Percentiles rank a stretch among this genome's conserved stretches.
These are phyloP conservation scores for Corrigiola litoralis DNA, from an alignment of 179 eudicot species.

Conservation along the genomic window DNA sequence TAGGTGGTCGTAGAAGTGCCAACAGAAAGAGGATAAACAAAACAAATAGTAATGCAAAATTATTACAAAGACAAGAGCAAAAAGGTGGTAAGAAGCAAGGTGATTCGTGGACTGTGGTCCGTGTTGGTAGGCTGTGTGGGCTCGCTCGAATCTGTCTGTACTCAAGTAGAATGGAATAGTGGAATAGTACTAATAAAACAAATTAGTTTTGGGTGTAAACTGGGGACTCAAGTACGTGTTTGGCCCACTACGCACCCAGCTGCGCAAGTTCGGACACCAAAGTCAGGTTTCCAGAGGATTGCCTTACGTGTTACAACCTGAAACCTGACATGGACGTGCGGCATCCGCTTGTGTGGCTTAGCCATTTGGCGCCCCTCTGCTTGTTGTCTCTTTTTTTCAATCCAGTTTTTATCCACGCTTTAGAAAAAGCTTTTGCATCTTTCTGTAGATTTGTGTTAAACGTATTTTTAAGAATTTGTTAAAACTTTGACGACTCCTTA, in stretches of 20 bases:
- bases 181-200: not conserved
- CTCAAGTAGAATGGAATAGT: not conserved
- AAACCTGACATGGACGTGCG: constrained; percentile 12
- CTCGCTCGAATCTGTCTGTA: not conserved
- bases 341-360: not conserved
- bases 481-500: too few relatives aligned
- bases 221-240: not conserved
- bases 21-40: constrained; percentile 2
- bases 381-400: not conserved
- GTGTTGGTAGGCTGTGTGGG: constrained; percentile 13
- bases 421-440: too few relatives aligned
- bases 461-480: too few relatives aligned
- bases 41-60: not conserved
- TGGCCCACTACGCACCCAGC: not conserved
- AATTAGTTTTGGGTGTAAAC: not conserved
- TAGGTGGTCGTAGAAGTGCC: constrained; percentile 27
- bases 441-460: too few relatives aligned
- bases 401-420: not conserved
- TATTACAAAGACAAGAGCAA: not conserved
- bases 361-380: not conserved
- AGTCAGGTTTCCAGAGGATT: not conserved
- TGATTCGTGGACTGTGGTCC: constrained; percentile 5
- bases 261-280: not conserved
- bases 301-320: constrained; percentile 7
- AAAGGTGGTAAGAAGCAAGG: not conserved